Base-by-base conservation (phyloP, 306 rosid genomes). In the Crotalaria pallida region DNA sequence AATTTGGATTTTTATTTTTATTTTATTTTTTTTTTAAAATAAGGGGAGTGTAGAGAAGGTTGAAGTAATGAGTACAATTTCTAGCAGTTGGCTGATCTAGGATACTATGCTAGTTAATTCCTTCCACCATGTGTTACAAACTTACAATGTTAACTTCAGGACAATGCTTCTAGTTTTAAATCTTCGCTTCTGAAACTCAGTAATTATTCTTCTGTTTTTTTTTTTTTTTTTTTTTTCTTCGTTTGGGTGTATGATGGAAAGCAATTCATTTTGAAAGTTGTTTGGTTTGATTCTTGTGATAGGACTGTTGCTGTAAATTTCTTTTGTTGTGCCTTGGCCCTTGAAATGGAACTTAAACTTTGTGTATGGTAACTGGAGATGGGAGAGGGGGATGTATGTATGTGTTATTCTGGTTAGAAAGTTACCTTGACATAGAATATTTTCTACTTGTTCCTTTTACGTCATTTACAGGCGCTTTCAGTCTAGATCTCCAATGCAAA, bases 401-500 rank as follows among this genome's bases (percentile, higher is more conserved):
- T n/a, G n/a, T n/a, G n/a, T n/a, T n/a, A n/a, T n/a, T n/a, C n/a
- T n/a, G n/a, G n/a, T n/a, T n/a, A n/a, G n/a, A n/a, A n/a, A n/a
- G n/a, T n/a, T n/a, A n/a, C n/a, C n/a, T n/a, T n/a, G n/a, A n/a
- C n/a, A n/a, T n/a, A n/a, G n/a, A n/a, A n/a, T n/a, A 59, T 36
- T 44, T 57, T 19, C 56, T 40, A 73, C 53, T 6, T 55, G 57
- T 67, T 5, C 67, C 21, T 51, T 4, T 57, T 79, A 15, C 70
- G 21, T 53, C 6, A 13, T 65, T 76, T 66, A 67, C 79, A 83
- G 87, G 82, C 82, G 73, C 6, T 13, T 24, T 36, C 29, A 6
- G 21, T 15, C 12, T 6, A 72, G 68, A 18, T n/a, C 22, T 47
- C 15, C 58, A 6, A 12, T 33, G 6, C 71, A 34, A 58, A 56